Base-by-base conservation (phyloP, 2,329 filamentous ascomycete species). In the Paramyrothecium sp. region DNA sequence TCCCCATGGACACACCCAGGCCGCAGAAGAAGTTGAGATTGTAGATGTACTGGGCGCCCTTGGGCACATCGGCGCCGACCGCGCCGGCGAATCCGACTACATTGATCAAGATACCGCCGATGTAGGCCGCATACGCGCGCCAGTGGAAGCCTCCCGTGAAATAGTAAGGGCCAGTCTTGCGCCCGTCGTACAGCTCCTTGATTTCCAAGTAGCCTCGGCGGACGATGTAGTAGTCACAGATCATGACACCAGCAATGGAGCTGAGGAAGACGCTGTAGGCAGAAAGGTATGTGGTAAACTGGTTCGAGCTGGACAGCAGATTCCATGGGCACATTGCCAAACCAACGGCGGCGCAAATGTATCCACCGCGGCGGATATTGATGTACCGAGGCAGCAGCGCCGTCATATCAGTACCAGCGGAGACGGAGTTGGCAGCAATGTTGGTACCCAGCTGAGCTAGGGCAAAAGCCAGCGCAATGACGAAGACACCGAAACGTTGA, bases 191-290 rank as follows among this genome's bases (percentile, higher is more conserved):
- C 0, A 97, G 82, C 56, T 91, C 87, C 66, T 85, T 87, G 63
- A 94, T 79, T 62, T 92, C 85, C 2, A 95, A 79, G 70, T 92
- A 96, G 5, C 93, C 93, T 58, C 83, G 87, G 57, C 93, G 89
- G 5, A 97, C 90, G 56, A 89, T 60, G 73, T 96, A 97, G 78
- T 97, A 97, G 73, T 97, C 93, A 64, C 82, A 84, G 59, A 92
- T 80, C 77, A 97, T 95, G 61, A 96, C 91, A n/a, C 93, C 93
- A 0, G 91, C 92, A 61, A 97, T 96, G 48, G 90, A 92, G 58
- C 90, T 93, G n/a, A 97, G 82, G 75, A 97, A 97, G 56, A 97
- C 92, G 3, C 90, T 92, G 78, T 97, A 97, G 1, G 93, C 89
- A 1, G 90, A 95, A 1, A 97, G 85, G 69, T 97, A 97, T 3